phyloP scores from a whole-genome alignment of 257 asterid genomes.

The Solanum okadae region DNA sequence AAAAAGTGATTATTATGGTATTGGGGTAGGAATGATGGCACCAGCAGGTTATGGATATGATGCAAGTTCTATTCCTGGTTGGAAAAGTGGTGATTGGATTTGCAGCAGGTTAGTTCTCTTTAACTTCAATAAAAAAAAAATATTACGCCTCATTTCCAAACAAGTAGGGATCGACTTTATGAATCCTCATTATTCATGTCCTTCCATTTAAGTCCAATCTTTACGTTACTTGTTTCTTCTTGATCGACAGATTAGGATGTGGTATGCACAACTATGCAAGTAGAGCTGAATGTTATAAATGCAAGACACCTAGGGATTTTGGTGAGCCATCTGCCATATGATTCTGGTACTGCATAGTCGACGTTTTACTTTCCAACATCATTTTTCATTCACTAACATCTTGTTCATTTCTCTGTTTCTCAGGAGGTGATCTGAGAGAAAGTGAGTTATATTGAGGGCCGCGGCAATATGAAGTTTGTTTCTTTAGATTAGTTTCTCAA shows the following conservation, averaged over 20 bases:
- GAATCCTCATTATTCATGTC: neutral
- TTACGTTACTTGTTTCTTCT: neutral
- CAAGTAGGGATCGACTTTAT: neutral
- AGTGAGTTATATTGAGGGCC: neutral
- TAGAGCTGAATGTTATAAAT: slow-evolving; percentile 62
- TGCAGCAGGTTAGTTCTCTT: slow-evolving; percentile 44
- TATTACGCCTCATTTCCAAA: neutral
- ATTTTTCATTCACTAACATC: neutral
- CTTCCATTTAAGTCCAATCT: neutral
- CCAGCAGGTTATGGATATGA: slow-evolving; percentile 34
- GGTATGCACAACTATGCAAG: slow-evolving; percentile 35
- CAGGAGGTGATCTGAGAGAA: slow-evolving; percentile 5
- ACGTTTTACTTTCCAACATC: neutral
- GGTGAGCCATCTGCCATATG: slow-evolving; percentile 21
- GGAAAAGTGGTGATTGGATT: slow-evolving; percentile 92
- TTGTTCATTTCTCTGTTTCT: neutral
- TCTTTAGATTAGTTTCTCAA: neutral
- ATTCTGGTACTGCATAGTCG: neutral
- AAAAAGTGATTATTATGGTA: slow-evolving; percentile 39
- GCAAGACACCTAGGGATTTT: slow-evolving; percentile 51
- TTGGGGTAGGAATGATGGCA: slow-evolving; percentile 5
- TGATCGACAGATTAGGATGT: slow-evolving; percentile 14
- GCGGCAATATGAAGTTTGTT: neutral
- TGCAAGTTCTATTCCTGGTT: slow-evolving; percentile 51
- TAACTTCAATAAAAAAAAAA: neutral